Evolutionary conservation across 2,329 filamentous ascomycete species (phyloP).

Genomic region (Didymella glomerata): DNA sequence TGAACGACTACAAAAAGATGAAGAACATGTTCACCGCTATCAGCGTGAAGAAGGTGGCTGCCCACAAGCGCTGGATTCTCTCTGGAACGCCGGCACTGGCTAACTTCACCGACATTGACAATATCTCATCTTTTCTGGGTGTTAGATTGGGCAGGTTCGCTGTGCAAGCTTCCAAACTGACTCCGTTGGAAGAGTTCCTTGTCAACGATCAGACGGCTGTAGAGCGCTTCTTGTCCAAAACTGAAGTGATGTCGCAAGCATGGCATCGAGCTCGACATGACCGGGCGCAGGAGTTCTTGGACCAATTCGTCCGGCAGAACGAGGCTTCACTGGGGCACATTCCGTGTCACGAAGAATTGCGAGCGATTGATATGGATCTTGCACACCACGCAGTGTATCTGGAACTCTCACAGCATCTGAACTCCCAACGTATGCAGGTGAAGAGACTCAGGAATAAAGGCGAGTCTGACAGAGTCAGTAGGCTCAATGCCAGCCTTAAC

Average conservation of each 20-base stretch:
- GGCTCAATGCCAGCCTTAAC: conserved; percentile 58
- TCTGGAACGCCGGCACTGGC: conserved; percentile 69
- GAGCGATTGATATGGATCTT: conserved; percentile 55
- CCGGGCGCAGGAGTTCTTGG: conserved; percentile 64
- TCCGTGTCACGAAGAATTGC: conserved; percentile 54
- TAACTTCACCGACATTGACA: conserved; percentile 67
- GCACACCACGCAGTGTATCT: conserved; percentile 63
- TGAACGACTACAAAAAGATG: conserved; percentile 51
- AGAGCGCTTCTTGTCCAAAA: conserved; percentile 65
- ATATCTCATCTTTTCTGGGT: conserved; percentile 65
- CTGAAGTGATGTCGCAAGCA: conserved; percentile 58
- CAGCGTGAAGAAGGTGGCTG: conserved; percentile 57
- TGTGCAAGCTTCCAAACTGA: conserved; percentile 55
- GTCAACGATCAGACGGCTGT: conserved; percentile 50
- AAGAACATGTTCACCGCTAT: conserved; percentile 36
- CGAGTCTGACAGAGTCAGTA: conserved; percentile 48
- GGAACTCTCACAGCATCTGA: conserved; percentile 64
- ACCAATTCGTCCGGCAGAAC: conserved; percentile 59
- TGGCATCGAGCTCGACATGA: conserved; percentile 63
- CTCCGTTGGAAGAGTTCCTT: conserved; percentile 56
- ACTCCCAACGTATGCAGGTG: conserved; percentile 60
- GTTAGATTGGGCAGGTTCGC: conserved; percentile 65
- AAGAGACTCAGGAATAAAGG: conserved; percentile 50
- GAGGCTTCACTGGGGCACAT: conserved; percentile 52
- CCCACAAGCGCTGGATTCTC: conserved; percentile 67